A percentile compares a stretch with the other conserved stretches of the same genome.
Evolutionary conservation across 2,329 filamentous ascomycete species (phyloP).

Genomic region (Sphaerulina vaccinii): DNA sequence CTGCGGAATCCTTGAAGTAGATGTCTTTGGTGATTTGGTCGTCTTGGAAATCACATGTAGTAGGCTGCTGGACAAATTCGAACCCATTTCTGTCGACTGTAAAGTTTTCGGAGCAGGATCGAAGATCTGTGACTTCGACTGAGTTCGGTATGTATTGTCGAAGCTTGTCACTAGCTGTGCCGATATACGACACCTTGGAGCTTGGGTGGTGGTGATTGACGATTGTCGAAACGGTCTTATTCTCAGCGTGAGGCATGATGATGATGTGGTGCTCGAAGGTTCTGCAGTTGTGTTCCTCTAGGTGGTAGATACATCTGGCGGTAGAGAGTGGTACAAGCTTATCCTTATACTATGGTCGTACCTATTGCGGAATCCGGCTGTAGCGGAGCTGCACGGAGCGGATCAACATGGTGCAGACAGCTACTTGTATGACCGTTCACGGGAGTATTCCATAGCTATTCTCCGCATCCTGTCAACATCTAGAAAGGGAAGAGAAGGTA

Average conservation of each 20-base stretch:
- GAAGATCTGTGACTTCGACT: slow-evolving; percentile 7
- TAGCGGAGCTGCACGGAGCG: no score
- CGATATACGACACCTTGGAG: background rate
- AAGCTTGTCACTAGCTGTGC: background rate
- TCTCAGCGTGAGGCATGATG: background rate
- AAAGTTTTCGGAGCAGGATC: background rate
- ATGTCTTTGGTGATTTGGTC: background rate
- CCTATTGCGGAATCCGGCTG: no score
- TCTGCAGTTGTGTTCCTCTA: no score
- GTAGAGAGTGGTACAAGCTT: no score
- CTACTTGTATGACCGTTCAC: no score
- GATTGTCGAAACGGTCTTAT: background rate
- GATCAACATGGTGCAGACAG: no score
- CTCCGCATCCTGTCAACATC: no score
- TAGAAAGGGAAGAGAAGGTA: no score
- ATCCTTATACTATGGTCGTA: no score
- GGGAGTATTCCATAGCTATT: no score
- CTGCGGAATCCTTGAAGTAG: slow-evolving; percentile 3
- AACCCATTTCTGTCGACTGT: slow-evolving; percentile 15
- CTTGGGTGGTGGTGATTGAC: background rate
- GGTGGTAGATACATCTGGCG: no score
- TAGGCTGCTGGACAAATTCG: slow-evolving; percentile 2
- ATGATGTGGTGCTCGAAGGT: background rate
- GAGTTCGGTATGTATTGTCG: background rate
- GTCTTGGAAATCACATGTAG: slow-evolving; percentile 1